Evolutionary conservation across 176 grass and related monocot genomes (phyloP).

Genomic region (Oryza rufipogon): DNA sequence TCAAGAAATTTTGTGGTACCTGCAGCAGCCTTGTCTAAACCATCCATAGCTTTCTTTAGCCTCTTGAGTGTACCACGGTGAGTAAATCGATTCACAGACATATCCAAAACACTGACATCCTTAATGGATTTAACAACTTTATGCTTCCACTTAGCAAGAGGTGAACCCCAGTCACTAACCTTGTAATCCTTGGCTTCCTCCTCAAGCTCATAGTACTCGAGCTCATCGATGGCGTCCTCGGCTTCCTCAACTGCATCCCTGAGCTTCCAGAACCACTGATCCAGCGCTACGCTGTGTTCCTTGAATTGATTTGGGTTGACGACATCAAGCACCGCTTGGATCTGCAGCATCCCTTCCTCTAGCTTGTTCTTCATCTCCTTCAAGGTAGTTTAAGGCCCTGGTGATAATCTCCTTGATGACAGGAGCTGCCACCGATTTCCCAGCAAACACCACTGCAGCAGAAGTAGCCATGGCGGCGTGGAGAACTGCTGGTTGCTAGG

Average conservation of each 20-base stretch:
- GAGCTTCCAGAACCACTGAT: slow-evolving; percentile 23
- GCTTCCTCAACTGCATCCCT: slow-evolving; percentile 33
- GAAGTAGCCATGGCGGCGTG: no score
- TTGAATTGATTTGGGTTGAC: no score
- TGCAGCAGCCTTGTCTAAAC: slow-evolving; percentile 34
- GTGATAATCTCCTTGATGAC: no score
- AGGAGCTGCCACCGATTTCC: no score
- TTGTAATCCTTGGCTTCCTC: slow-evolving; percentile 15
- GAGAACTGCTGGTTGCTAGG: no score
- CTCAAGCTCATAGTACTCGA: slow-evolving; percentile 34
- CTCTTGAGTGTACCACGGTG: slow-evolving; percentile 25
- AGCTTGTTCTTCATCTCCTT: background rate
- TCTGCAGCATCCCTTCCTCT: no score
- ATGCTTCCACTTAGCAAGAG: slow-evolving; percentile 10
- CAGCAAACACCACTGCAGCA: no score
- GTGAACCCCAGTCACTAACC: slow-evolving; percentile 22
- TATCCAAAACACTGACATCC: background rate
- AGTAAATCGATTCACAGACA: slow-evolving; percentile 1
- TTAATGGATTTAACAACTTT: slow-evolving; percentile 40
- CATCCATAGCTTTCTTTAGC: slow-evolving; percentile 41
- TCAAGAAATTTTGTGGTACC: background rate
- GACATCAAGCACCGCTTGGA: no score
- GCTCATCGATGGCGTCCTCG: slow-evolving; percentile 40
- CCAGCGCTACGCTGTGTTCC: no score
- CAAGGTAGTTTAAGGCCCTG: no score